These are phyloP conservation scores for Fraxinus xanthoxyloides DNA, from an alignment of 305 asterid species.

Conservation along the genomic window DNA sequence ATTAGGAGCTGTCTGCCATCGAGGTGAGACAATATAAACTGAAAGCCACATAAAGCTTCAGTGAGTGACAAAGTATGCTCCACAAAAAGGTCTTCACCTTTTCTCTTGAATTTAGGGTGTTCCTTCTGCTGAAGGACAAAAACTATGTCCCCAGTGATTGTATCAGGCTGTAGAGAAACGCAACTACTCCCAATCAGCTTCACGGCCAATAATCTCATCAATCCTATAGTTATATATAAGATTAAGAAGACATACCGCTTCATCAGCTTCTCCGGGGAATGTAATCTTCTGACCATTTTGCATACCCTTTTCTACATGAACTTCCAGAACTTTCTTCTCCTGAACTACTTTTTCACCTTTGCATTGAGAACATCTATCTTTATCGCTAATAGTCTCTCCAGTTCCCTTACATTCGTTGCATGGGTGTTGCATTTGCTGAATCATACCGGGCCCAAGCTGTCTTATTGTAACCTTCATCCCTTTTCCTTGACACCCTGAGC, in stretches of 20 bases:
- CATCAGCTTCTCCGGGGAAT: slow-evolving; percentile 63
- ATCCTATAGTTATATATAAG: neutral
- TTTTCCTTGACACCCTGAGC: slow-evolving; percentile 51
- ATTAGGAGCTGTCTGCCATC: slow-evolving; percentile 77
- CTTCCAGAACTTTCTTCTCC: neutral
- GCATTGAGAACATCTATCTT: neutral
- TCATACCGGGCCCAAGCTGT: slow-evolving; percentile 61
- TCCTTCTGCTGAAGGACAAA: slow-evolving; percentile 78
- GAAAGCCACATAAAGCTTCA: slow-evolving; percentile 85
- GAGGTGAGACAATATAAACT: slow-evolving; percentile 58
- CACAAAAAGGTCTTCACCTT: slow-evolving; percentile 68
- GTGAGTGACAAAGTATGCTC: slow-evolving; percentile 64
- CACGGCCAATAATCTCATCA: neutral
- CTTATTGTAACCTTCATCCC: slow-evolving; percentile 34
- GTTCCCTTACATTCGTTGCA: slow-evolving; percentile 37
- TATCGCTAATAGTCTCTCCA: neutral
- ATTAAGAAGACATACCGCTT: slow-evolving; percentile 34
- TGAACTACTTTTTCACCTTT: neutral
- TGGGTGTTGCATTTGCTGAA: slow-evolving; percentile 62
- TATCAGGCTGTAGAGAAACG: slow-evolving; percentile 62
- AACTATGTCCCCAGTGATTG: slow-evolving; percentile 68
- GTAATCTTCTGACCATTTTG: slow-evolving; percentile 50
- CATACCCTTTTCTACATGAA: neutral
- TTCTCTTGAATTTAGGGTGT: slow-evolving; percentile 71
- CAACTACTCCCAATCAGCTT: neutral